A percentile compares a stretch with the other conserved stretches of the same genome.
Evolutionary conservation across 1,139 yeast species (phyloP).

Genomic region (Arxiozyma slooffiae): DNA sequence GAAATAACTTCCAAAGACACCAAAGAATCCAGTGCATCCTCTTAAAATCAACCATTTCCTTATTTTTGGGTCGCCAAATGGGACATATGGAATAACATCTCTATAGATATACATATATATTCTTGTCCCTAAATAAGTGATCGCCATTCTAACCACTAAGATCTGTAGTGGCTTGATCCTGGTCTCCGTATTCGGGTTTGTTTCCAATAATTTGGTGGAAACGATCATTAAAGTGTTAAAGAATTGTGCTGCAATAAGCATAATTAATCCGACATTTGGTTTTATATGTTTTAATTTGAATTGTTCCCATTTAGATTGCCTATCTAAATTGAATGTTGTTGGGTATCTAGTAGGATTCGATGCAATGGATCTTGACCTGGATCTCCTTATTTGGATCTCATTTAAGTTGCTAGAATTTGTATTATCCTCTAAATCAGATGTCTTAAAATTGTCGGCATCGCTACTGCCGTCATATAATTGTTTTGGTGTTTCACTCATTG

Average conservation of each 20-base stretch:
- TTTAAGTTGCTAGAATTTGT: not conserved
- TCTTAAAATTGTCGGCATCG: not conserved
- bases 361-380: not conserved
- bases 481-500: not conserved
- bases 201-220: constrained; percentile 60
- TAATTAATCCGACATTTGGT: constrained; percentile 34
- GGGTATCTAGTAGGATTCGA: not conserved
- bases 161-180: constrained; percentile 66
- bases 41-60: constrained; percentile 50
- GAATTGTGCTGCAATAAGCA: constrained; percentile 48
- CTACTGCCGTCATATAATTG: not conserved
- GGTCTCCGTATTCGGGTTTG: constrained; percentile 34
- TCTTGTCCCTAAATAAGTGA: constrained; percentile 54
- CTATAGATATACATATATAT: constrained; percentile 43
- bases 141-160: constrained; percentile 62
- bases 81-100: constrained; percentile 44
- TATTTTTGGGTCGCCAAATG: constrained; percentile 59
- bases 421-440: not conserved
- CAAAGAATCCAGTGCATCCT: constrained; percentile 68
- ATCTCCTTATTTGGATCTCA: not conserved
- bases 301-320: constrained; percentile 1
- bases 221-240: constrained; percentile 71
- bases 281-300: constrained; percentile 18
- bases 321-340: not conserved
- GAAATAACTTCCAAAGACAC: constrained; percentile 67